Base-by-base conservation (phyloP, 768 basidiomycete genomes). In the Coprinopsis marcescibilis region DNA sequence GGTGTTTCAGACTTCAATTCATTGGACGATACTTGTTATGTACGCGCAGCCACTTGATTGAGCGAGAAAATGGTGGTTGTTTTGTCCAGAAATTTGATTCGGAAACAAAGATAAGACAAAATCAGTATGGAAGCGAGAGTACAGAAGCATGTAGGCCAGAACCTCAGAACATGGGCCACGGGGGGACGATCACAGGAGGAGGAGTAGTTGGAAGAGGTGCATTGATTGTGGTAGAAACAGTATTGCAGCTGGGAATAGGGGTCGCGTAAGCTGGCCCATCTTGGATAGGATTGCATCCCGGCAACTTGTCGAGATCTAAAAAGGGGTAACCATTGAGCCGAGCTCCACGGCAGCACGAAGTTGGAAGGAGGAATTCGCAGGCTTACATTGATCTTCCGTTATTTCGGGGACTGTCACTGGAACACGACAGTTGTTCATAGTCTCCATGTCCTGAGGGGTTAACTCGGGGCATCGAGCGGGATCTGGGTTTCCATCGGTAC, bases 251-350 rank as follows among this genome's bases (percentile, higher is more conserved):
- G 6, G 41, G 6, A 10, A 44, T 30, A 17, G 20, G 20, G n/a
- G 42, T 49, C 6, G 48, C 48, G 12, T 33, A 24, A 4, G 23
- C 19, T 2, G 48, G 48, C 5, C 42, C 48, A 20, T 12, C 4
- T 35, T 44, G 34, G 23, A 43, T 33, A 3, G 48, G 48, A 19
- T 49, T 49, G 27, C 48, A 49, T 5, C 48, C 48, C 3, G 48
- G 48, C 5, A 49, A 36, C 3, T 29, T 25, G 1, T 49, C 43
- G 19, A 49, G 24, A 19, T 49, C 48, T 49, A 24, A 43, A 17
- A 24, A 2, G 17, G 10, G 29, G 24, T n/a, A 15, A 11, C 2
- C 8, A 13, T 25, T 10, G 32, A 34, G n/a, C n/a, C n/a, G n/a
- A n/a, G n/a, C n/a, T n/a, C n/a, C n/a, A n/a, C n/a, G n/a, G n/a